phyloP scores from a whole-genome alignment of 495 filamentous ascomycete genomes.

The Rostrohypoxylon terebratum region DNA sequence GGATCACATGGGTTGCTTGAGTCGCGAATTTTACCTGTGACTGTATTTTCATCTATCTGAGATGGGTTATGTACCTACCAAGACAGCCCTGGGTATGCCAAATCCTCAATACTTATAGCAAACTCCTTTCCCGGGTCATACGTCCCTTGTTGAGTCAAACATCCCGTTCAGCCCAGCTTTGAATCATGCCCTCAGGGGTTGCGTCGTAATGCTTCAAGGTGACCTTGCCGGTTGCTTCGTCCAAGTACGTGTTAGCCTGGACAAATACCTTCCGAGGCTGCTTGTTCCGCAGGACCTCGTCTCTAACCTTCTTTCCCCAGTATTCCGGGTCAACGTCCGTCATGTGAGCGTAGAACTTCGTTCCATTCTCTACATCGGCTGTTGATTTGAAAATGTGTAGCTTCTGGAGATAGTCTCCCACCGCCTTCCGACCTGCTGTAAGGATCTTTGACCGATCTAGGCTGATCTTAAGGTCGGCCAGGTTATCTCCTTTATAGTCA shows the following conservation, averaged over 20 bases:
- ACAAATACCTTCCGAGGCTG: constrained; percentile 96
- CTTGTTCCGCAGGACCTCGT: constrained; percentile 85
- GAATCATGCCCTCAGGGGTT: constrained; percentile 84
- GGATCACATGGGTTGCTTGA: neutral
- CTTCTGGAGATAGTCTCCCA: constrained; percentile 90
- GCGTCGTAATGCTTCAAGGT: constrained; percentile 90
- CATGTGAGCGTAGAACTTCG: constrained; percentile 82
- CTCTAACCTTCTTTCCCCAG: constrained; percentile 80
- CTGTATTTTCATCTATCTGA: constrained; percentile 2
- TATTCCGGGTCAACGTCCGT: constrained; percentile 82
- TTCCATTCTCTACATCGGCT: constrained; percentile 81
- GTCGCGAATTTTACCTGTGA: neutral
- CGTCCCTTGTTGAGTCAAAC: constrained; percentile 32
- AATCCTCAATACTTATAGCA: constrained; percentile 29
- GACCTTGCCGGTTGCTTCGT: constrained; percentile 76
- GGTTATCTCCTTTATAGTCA: constrained; percentile 76
- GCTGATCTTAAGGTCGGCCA: constrained; percentile 81
- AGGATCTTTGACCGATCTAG: constrained; percentile 88
- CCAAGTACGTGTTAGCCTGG: constrained; percentile 85
- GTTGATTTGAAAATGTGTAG: constrained; percentile 93
- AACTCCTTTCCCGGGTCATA: constrained; percentile 22
- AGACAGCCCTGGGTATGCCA: constrained; percentile 10
- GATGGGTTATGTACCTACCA: neutral
- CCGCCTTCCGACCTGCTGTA: constrained; percentile 71
- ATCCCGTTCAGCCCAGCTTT: constrained; percentile 81